Evolutionary conservation across 441 rosid species (phyloP).

Genomic region (Metrosideros polymorpha): DNA sequence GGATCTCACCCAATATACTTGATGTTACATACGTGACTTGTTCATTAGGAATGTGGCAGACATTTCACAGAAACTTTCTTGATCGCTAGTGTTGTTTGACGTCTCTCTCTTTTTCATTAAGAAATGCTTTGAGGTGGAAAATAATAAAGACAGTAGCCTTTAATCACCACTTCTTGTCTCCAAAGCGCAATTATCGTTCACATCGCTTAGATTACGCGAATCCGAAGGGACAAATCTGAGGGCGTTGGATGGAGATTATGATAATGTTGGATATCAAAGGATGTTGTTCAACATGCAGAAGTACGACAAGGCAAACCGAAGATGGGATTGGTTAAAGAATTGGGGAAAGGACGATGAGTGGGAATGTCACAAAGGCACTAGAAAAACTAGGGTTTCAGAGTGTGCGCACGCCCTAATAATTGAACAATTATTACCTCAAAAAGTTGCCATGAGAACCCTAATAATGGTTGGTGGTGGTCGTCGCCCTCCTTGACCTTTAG

Average conservation of each 20-base stretch:
- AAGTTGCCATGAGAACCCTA: not conserved
- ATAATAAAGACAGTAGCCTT: not conserved
- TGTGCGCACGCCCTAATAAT: not conserved
- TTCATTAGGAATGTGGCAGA: not conserved
- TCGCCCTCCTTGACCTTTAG: not conserved
- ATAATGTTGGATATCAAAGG: not conserved
- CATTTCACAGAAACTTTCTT: not conserved
- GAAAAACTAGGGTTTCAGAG: not conserved
- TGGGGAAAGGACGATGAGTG: not conserved
- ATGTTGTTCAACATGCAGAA: not conserved
- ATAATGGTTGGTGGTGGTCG: not conserved
- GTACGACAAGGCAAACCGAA: not conserved
- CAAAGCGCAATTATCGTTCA: not conserved
- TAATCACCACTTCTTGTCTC: not conserved
- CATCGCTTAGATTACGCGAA: not conserved
- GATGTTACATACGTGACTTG: not conserved
- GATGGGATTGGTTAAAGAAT: not conserved
- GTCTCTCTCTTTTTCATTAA: not conserved
- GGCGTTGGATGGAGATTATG: not conserved
- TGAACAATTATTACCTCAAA: not conserved
- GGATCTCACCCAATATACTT: not conserved
- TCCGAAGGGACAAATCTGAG: not conserved
- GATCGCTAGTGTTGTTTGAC: not conserved
- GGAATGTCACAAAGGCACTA: not conserved
- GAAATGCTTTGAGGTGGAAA: not conserved